Base-by-base conservation (phyloP, 495 filamentous ascomycete species). In the Ascodesmis nigricans region DNA sequence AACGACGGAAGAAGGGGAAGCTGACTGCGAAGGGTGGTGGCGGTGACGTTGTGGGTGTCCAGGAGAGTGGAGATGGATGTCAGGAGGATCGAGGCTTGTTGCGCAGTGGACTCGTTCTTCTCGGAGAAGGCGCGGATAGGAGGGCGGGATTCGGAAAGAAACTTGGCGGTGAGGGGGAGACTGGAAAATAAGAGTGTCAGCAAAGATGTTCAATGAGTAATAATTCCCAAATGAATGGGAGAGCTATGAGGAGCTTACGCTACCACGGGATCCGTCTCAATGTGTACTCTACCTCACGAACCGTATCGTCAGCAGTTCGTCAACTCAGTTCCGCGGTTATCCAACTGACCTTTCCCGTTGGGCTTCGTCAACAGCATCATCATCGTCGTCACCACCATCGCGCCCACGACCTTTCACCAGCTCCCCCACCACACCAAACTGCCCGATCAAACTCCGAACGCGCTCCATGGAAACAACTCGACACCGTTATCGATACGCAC, bases 391-490 rank as follows among this genome's bases (percentile, higher is more conserved):
- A 28, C 19, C 19, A 1, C 5, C 28, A n/a, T 11, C 10, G 11
- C 18, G 16, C 38, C n/a, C 22, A 3, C 14, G 22, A 3, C 16
- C 21, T 21, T 10, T 32, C 23, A 9, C 13, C 19, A 27, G 14
- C 6, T 25, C 24, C 28, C 9, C 30, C 40, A 10, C 10, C 32
- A 13, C 24, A 28, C 7, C 43, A 30, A 15, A 17, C 32, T 21
- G 16, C 38, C 18, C 43, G 38, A 22, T 29, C 41, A 35, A 50
- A 24, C 28, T 35, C 14, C 46, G 41, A 19, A 50, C 35, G 21
- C 10, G n/a, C 4, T 37, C 44, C 46, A 30, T 37, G 11, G 16
- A 38, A 38, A 29, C 25, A 16, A 32, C 35, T 8, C 6, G 18
- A 21, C 13, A 13, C 9, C 9, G 15, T 29, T 14, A n/a, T 13